Conservation (phyloP, 2,329 filamentous ascomycete genomes). For the Aureobasidium sp. region DNA sequence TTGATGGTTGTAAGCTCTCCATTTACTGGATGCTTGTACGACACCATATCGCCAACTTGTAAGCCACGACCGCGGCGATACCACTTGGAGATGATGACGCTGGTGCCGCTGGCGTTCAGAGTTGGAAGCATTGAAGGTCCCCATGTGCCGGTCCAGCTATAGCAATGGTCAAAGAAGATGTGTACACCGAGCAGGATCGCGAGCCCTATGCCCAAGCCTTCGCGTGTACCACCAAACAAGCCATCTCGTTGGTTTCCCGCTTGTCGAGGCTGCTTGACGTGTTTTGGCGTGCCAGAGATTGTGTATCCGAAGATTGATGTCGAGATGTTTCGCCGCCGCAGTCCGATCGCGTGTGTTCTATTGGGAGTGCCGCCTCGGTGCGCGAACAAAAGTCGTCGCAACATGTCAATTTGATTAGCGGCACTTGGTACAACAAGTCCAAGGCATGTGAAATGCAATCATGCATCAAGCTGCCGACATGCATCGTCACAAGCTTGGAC, state of each 20-base stretch:
- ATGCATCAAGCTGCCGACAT: constrained; percentile 2
- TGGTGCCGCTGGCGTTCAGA: constrained; percentile 59
- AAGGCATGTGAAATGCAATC: background rate
- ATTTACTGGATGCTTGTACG: constrained; percentile 64
- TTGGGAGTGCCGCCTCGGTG: background rate
- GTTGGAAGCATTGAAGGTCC: constrained; percentile 90
- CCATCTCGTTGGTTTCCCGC: background rate
- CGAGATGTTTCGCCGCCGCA: background rate
- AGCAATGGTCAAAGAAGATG: constrained; percentile 45
- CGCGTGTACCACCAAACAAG: background rate
- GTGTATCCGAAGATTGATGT: constrained; percentile 7
- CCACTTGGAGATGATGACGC: constrained; percentile 58
- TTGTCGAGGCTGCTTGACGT: background rate
- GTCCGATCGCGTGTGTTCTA: background rate
- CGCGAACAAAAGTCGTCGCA: background rate
- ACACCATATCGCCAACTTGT: constrained; percentile 74
- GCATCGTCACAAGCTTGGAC: constrained; percentile 7
- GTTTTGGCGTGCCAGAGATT: background rate
- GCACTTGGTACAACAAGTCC: background rate
- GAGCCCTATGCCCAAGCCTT: background rate
- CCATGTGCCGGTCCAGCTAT: constrained; percentile 49
- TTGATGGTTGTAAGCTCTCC: constrained; percentile 56
- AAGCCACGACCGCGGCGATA: constrained; percentile 60
- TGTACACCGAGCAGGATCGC: constrained; percentile 23
- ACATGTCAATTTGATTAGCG: background rate